Base-by-base conservation (phyloP, 768 basidiomycete species). In the Lentinus tigrinus region DNA sequence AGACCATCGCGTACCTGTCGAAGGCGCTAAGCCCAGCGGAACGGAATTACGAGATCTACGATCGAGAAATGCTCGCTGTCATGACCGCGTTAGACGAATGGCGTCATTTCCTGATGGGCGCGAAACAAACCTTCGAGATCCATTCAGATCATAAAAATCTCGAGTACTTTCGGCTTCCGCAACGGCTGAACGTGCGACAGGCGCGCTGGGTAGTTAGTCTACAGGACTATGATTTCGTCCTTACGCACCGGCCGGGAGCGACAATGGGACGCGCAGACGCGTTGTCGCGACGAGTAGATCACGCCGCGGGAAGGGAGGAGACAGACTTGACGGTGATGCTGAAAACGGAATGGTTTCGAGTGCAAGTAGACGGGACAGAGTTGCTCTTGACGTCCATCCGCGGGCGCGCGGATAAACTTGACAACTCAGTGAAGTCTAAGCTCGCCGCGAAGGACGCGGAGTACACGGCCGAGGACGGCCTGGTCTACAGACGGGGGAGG, bases 21-120 rank as follows among this genome's bases (percentile, higher is more conserved):
- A 46, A 61, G 54, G 27, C 46, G 6, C 42, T 64, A 3, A 52
- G 48, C 9, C 44, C 43, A 0, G 64, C 73, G 0, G 71, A 77
- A 53, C 50, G 60, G 2, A 77, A 76, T 52, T 67, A 68, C 21
- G 34, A 64, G 23, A 62, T 64, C 47, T 75, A 75, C 58, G 63
- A 77, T 53, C 73, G 72, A 50, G 77, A 78, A 61, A 52, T 77
- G 1, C 63, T 76, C 0, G 74, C 74, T 0, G 69, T 78, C 14
- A 69, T 77, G 11, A 28, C 58, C 4, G 63, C 69, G 0, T 49
- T 72, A 7, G 58, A 64, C 11, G 56, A 64, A n/a, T 72, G 66
- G 67, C 34, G 66, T 0, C 68, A 69, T 10, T 71, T 64, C 56
- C 56, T 73, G 2, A 56, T 63, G 40, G 67, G 67, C 3, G 21